phyloP scores from a whole-genome alignment of 1,139 yeast species.

The Suhomyces panamericanus region DNA sequence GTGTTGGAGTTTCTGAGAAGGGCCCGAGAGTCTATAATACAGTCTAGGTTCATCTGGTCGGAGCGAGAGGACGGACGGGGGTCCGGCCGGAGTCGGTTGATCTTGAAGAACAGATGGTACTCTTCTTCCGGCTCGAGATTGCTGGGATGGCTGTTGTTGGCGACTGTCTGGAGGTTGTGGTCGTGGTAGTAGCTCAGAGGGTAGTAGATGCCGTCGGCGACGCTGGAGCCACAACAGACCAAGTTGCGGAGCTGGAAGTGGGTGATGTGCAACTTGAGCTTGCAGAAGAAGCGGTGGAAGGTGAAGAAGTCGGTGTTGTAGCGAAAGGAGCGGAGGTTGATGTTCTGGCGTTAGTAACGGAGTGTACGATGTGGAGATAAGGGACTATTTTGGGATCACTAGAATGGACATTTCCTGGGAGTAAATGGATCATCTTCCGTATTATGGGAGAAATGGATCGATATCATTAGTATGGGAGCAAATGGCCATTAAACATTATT shows the following conservation, averaged over 20 bases:
- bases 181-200: slow-evolving; percentile 43
- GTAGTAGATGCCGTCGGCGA: slow-evolving; percentile 39
- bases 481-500: too few relatives aligned
- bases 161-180: slow-evolving; percentile 27
- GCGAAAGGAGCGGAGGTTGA: slow-evolving; percentile 23
- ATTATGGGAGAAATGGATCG: too few relatives aligned
- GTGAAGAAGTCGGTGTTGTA: slow-evolving; percentile 36
- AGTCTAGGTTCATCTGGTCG: slow-evolving; percentile 33
- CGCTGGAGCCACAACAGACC: slow-evolving; percentile 43
- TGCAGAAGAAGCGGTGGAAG: slow-evolving; percentile 45
- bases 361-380: too few relatives aligned
- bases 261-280: slow-evolving; percentile 49
- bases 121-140: slow-evolving; percentile 20
- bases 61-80: slow-evolving; percentile 22
- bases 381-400: too few relatives aligned
- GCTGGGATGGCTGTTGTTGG: slow-evolving; percentile 2
- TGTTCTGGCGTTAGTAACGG: slow-evolving; percentile 23
- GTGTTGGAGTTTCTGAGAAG: slow-evolving; percentile 35
- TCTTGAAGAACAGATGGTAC: slow-evolving; percentile 36
- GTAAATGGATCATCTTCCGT: too few relatives aligned
- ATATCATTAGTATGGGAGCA: too few relatives aligned
- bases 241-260: slow-evolving; percentile 61
- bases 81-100: slow-evolving; percentile 36
- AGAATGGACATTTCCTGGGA: too few relatives aligned
- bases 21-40: slow-evolving; percentile 41